Evolutionary conservation across 169 alveolate species (phyloP).

Genomic region (Plasmodium vivax): DNA sequence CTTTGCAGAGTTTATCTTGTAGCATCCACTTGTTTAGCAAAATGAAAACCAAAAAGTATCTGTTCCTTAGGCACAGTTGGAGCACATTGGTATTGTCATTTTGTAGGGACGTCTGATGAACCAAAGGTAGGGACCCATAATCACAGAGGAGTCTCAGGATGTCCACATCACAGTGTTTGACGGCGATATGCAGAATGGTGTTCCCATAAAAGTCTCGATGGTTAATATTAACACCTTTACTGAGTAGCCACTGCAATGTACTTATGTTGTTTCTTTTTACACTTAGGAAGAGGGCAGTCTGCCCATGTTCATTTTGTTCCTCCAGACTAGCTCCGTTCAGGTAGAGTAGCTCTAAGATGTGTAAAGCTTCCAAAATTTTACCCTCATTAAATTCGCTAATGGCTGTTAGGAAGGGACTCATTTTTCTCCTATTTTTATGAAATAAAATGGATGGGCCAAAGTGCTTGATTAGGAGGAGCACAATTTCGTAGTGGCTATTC

Average conservation of each 20-base stretch:
- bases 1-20: slow-evolving; percentile 79
- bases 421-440: slow-evolving; percentile 81
- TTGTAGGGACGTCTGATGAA: slow-evolving; percentile 38
- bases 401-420: slow-evolving; percentile 88
- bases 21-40: slow-evolving; percentile 54
- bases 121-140: slow-evolving; percentile 63
- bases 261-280: slow-evolving; percentile 88
- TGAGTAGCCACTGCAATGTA: slow-evolving; percentile 90
- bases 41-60: slow-evolving; percentile 67
- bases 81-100: slow-evolving; percentile 67
- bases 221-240: slow-evolving; percentile 87
- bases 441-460: slow-evolving; percentile 82
- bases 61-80: slow-evolving; percentile 58
- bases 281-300: slow-evolving; percentile 91
- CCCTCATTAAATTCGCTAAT: slow-evolving; percentile 89
- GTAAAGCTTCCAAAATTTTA: slow-evolving; percentile 82
- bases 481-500: slow-evolving; percentile 82
- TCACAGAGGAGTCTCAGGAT: slow-evolving; percentile 67
- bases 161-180: slow-evolving; percentile 77
- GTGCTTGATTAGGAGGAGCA: slow-evolving; percentile 77
- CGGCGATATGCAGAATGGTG: slow-evolving; percentile 83
- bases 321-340: slow-evolving; percentile 91
- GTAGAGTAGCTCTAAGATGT: slow-evolving; percentile 88
- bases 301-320: slow-evolving; percentile 91
- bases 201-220: slow-evolving; percentile 87